Percentiles rank a stretch among this genome's conserved stretches.
These are phyloP conservation scores for Capronia americana DNA, from an alignment of 2,329 filamentous ascomycete genomes.

Conservation along the genomic window DNA sequence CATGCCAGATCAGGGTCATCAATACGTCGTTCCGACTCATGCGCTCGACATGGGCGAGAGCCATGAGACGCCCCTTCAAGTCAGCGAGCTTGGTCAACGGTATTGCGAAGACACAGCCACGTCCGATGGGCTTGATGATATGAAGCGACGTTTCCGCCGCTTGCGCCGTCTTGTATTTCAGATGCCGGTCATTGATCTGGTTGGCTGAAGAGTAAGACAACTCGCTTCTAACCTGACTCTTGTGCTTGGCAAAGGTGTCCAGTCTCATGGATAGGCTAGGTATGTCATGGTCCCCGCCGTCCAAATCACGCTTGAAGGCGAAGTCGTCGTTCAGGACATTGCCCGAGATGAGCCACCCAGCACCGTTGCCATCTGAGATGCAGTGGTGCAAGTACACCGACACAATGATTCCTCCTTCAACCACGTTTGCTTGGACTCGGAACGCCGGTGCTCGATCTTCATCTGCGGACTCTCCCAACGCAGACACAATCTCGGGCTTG, in stretches of 20 bases:
- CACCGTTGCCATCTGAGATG: slow-evolving; percentile 39
- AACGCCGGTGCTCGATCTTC: slow-evolving; percentile 37
- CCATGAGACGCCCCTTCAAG: slow-evolving; percentile 23
- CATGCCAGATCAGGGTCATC: slow-evolving; percentile 48
- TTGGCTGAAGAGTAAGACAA: slow-evolving; percentile 34
- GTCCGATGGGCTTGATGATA: slow-evolving; percentile 27
- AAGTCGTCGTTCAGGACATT: slow-evolving; percentile 34
- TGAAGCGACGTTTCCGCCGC: not conserved
- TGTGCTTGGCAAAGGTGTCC: slow-evolving; percentile 33
- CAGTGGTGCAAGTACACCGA: slow-evolving; percentile 40
- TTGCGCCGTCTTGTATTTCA: slow-evolving; percentile 30
- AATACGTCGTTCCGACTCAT: slow-evolving; percentile 34
- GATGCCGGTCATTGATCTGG: slow-evolving; percentile 32
- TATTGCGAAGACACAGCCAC: slow-evolving; percentile 37
- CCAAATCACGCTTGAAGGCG: slow-evolving; percentile 33
- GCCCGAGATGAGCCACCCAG: slow-evolving; percentile 36
- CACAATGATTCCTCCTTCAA: slow-evolving; percentile 38
- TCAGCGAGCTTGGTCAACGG: slow-evolving; percentile 23
- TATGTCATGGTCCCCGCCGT: slow-evolving; percentile 18
- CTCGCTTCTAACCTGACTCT: slow-evolving; percentile 33
- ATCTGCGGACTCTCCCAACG: slow-evolving; percentile 34
- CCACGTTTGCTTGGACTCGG: slow-evolving; percentile 38
- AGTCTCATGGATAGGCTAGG: slow-evolving; percentile 32
- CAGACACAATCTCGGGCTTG: slow-evolving; percentile 37
- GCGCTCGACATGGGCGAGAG: slow-evolving; percentile 18